Conservation (phyloP, 768 basidiomycete genomes). For the Termitomyces sp. region DNA sequence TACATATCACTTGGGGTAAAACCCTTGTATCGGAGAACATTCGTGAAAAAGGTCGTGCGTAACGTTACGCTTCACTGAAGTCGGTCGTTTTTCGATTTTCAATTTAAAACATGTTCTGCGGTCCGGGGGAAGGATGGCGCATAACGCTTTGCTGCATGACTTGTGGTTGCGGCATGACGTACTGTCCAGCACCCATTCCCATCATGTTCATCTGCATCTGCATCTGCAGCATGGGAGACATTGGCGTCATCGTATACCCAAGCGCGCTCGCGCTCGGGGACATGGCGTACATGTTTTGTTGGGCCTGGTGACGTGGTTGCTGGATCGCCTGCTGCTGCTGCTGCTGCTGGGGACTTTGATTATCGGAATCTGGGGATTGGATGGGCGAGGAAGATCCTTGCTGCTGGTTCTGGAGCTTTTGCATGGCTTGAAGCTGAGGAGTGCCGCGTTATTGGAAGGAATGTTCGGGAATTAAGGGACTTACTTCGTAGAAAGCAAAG, state of each 20-base stretch:
- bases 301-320: slow-evolving; percentile 28
- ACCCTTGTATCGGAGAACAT: background rate
- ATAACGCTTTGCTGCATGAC: slow-evolving; percentile 86
- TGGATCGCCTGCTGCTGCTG: slow-evolving; percentile 19
- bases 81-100: background rate
- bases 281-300: slow-evolving; percentile 44
- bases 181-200: slow-evolving; percentile 46
- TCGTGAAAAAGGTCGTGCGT: slow-evolving; percentile 3
- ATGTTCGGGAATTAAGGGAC: slow-evolving; percentile 9
- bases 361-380: slow-evolving; percentile 27
- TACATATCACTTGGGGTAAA: background rate
- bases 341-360: slow-evolving; percentile 37
- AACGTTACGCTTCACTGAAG: background rate
- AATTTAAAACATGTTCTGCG: slow-evolving; percentile 24
- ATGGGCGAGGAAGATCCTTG: slow-evolving; percentile 29
- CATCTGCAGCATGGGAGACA: slow-evolving; percentile 62
- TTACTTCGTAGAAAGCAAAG: slow-evolving; percentile 86
- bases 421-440: slow-evolving; percentile 75
- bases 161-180: slow-evolving; percentile 52
- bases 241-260: slow-evolving; percentile 52
- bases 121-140: slow-evolving; percentile 54
- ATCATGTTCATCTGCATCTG: slow-evolving; percentile 46
- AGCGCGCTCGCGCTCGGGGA: slow-evolving; percentile 44
- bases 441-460: background rate
- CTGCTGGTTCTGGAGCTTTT: slow-evolving; percentile 52